These are phyloP conservation scores for Cladorrhinum sp. DNA, from an alignment of 2,329 filamentous ascomycete genomes.

Conservation along the genomic window DNA sequence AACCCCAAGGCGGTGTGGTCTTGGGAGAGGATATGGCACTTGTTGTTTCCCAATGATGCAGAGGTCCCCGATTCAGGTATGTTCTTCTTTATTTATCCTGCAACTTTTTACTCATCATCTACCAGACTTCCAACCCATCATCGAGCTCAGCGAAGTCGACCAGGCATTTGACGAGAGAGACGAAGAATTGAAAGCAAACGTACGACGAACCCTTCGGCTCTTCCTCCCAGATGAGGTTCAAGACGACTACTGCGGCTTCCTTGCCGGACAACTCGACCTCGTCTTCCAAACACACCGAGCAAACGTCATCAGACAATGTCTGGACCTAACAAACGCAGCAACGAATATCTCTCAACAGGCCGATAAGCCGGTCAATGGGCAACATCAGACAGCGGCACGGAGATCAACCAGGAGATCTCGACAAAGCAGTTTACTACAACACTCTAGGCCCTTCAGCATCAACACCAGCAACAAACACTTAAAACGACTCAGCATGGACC, in stretches of 20 bases:
- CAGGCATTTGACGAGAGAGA: slow-evolving; percentile 24
- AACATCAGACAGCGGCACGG: neutral
- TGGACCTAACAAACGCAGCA: neutral
- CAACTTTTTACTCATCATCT: neutral
- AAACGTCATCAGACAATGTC: slow-evolving; percentile 21
- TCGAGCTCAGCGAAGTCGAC: slow-evolving; percentile 26
- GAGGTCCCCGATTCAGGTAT: slow-evolving; percentile 23
- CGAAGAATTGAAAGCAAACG: slow-evolving; percentile 19
- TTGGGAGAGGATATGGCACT: slow-evolving; percentile 22
- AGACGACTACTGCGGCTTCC: slow-evolving; percentile 23
- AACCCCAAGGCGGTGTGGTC: slow-evolving; percentile 6
- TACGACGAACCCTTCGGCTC: slow-evolving; percentile 24
- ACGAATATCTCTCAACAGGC: too few species aligned
- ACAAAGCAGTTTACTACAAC: slow-evolving; percentile 18
- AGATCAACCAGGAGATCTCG: slow-evolving; percentile 19
- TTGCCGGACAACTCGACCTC: slow-evolving; percentile 24
- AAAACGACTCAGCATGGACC: neutral
- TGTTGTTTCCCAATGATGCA: slow-evolving; percentile 21
- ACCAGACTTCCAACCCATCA: slow-evolving; percentile 22
- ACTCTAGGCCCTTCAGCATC: neutral
- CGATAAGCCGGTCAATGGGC: neutral
- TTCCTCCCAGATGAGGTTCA: slow-evolving; percentile 21
- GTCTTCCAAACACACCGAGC: slow-evolving; percentile 26
- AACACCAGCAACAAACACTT: neutral
- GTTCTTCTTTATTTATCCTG: neutral